Evolutionary conservation across 129 eudicot genomes (phyloP).

Genomic region (Helianthus annuus): HanXRQr2.0-SUNRISE NC_035443.2:108354265-108354764

Average conservation of each 20-base stretch:
- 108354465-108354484: conserved; percentile 94
- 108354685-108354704: too few species aligned
- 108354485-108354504: conserved; percentile 90
- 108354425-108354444: conserved; percentile 37
- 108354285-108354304: conserved; percentile 44
- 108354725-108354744: too few species aligned
- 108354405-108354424: not conserved
- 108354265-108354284: conserved; percentile 74
- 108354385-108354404: not conserved
- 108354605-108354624: conserved; percentile 92
- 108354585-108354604: conserved; percentile 85
- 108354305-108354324: conserved; percentile 31
- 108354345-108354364: conserved; percentile 41
- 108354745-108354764: too few species aligned
- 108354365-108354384: conserved; percentile 67
- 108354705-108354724: too few species aligned
- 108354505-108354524: conserved; percentile 94
- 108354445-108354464: conserved; percentile 96
- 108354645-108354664: not conserved
- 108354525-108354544: conserved; percentile 80
- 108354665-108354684: not conserved
- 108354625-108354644: conserved; percentile 94
- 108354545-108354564: conserved; percentile 96
- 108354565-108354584: conserved; percentile 61
- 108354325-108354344: conserved; percentile 26